Percentiles rank a stretch among this genome's conserved stretches.
These are phyloP conservation scores for Lachancea dasiensis DNA, from an alignment of 805 yeast species.

Conservation along the genomic window DNA sequence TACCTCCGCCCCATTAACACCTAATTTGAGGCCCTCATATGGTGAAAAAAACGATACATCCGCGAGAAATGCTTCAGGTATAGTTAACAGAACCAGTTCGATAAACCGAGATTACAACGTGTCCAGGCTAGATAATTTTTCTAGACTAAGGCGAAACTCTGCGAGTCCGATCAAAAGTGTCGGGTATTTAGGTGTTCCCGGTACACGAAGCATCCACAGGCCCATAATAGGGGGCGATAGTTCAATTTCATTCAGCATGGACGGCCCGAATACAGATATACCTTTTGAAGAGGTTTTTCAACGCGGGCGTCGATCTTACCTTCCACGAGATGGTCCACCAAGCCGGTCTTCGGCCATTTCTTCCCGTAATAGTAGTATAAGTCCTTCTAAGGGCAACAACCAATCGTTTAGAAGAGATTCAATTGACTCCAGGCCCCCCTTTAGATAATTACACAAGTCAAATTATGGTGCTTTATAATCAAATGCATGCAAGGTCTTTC, in stretches of 20 bases:
- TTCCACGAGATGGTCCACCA: constrained; percentile 1
- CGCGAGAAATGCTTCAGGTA: constrained; percentile 6
- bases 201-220: constrained; percentile 2
- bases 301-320: constrained; percentile 8
- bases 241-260: constrained; percentile 9
- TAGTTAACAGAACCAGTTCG: not conserved
- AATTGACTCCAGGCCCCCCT: constrained; percentile 13
- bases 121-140: not conserved
- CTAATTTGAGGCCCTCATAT: constrained; percentile 8
- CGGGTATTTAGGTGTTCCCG: not conserved
- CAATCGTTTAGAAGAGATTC: constrained; percentile 3
- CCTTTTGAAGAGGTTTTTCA: constrained; percentile 10
- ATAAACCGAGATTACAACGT: not conserved
- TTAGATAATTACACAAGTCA: constrained; percentile 6
- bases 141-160: constrained; percentile 8
- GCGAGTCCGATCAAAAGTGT: constrained; percentile 11
- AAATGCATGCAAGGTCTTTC: constrained; percentile 1
- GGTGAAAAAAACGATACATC: constrained; percentile 6
- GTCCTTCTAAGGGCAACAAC: constrained; percentile 6
- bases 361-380: constrained; percentile 10
- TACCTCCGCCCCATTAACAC: constrained; percentile 12
- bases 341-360: constrained; percentile 6
- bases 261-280: constrained; percentile 6
- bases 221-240: constrained; percentile 7
- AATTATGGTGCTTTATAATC: too few relatives aligned